A percentile compares a stretch with the other conserved stretches of the same genome.
These are phyloP conservation scores for Conringia planisiliqua DNA, from an alignment of 345 rosid genomes.

Conservation along the genomic window DNA sequence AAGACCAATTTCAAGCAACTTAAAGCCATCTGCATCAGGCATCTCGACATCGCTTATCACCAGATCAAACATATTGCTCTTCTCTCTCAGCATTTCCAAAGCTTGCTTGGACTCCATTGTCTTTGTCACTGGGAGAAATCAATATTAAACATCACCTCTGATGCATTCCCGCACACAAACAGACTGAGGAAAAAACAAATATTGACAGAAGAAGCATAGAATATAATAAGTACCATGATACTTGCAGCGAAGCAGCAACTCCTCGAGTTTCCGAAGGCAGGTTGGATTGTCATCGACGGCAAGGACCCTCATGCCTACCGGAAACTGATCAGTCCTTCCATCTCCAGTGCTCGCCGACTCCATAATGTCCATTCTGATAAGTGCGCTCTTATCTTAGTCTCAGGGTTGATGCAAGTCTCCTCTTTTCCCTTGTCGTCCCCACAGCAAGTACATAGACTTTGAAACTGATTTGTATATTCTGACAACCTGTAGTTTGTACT, in stretches of 20 bases:
- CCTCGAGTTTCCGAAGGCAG: slow-evolving; percentile 56
- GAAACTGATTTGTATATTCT: not conserved
- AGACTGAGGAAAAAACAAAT: not conserved
- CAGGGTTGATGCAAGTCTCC: slow-evolving; percentile 7
- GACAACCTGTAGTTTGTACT: not conserved
- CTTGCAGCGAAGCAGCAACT: slow-evolving; percentile 69
- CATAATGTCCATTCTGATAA: slow-evolving; percentile 4
- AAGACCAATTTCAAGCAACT: slow-evolving; percentile 81
- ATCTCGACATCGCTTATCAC: slow-evolving; percentile 83
- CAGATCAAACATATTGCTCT: slow-evolving; percentile 64
- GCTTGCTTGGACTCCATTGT: slow-evolving; percentile 68
- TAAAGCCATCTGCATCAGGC: slow-evolving; percentile 89
- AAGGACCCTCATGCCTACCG: slow-evolving; percentile 73
- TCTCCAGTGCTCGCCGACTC: slow-evolving; percentile 14
- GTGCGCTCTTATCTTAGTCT: not conserved
- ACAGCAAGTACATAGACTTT: slow-evolving; percentile 8
- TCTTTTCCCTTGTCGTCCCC: not conserved
- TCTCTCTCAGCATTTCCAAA: slow-evolving; percentile 56
- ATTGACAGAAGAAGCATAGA: not conserved
- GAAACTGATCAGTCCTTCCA: slow-evolving; percentile 48
- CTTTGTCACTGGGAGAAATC: slow-evolving; percentile 54
- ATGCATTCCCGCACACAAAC: not conserved
- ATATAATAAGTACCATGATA: slow-evolving; percentile 47
- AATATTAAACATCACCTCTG: slow-evolving; percentile 11
- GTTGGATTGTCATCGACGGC: slow-evolving; percentile 84